Conservation (phyloP, 129 eudicot species). For the Chrysanthemum seticuspe region DNA sequence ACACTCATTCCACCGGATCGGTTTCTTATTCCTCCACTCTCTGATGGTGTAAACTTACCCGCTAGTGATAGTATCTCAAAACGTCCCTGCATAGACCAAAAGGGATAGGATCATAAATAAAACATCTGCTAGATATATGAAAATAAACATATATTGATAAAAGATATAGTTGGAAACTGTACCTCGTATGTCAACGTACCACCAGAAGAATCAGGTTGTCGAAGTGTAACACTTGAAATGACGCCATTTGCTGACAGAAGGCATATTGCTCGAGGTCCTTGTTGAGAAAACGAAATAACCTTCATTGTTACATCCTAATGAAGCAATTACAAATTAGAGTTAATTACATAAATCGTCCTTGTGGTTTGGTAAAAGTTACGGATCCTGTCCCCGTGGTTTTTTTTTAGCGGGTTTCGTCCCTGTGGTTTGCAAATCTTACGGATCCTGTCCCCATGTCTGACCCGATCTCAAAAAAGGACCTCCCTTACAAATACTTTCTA, state of each 20-base stretch:
- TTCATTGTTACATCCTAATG: slow-evolving; percentile 84
- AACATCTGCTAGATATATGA: background rate
- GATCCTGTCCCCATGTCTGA: no score
- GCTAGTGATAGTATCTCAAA: slow-evolving; percentile 84
- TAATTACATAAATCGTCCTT: no score
- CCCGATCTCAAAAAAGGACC: no score
- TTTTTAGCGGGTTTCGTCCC: no score
- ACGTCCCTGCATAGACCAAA: slow-evolving; percentile 56
- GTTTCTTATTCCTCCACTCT: slow-evolving; percentile 79
- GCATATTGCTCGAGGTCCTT: slow-evolving; percentile 90
- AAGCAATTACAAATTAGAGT: no score
- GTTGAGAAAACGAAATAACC: slow-evolving; percentile 90
- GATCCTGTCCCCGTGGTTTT: no score
- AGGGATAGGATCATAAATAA: background rate
- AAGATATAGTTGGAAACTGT: slow-evolving; percentile 4
- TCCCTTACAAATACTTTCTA: no score
- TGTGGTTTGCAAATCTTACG: no score
- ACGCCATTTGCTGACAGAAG: slow-evolving; percentile 88
- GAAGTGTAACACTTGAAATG: slow-evolving; percentile 85
- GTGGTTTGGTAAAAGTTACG: no score
- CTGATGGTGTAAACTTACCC: slow-evolving; percentile 85
- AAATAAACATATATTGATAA: background rate
- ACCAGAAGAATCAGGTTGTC: slow-evolving; percentile 88
- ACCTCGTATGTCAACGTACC: slow-evolving; percentile 98
- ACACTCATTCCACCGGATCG: slow-evolving; percentile 88